Base-by-base conservation (phyloP, 306 rosid genomes). In the Cucurbita maxima region DNA sequence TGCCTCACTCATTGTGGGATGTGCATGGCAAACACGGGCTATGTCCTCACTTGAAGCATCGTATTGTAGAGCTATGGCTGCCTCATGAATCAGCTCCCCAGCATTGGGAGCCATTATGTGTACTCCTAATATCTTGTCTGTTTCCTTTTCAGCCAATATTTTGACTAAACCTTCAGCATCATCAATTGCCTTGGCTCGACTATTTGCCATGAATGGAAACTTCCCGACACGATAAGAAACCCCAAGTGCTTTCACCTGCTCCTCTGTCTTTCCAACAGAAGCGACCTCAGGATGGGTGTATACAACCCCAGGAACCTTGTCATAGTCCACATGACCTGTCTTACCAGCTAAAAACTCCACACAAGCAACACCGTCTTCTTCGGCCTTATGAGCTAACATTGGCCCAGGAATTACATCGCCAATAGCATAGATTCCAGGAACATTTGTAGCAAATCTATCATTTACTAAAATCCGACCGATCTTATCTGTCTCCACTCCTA, bases 371-470 rank as follows among this genome's bases (percentile, higher is more conserved):
- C 99, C 99, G 67, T 95, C 99, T 84, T 95, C 97, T 82, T 95
- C 99, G 6, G 99, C 99, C 84, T 95, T 95, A 85, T 95, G 99
- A 58, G 99, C 99, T 58, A 95, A 82, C 99, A 95, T 91, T 7
- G 99, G 99, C 50, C 99, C 99, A 0, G 99, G 97, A 83, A 95
- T 95, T 22, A 95, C 96, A 61, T 95, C 99, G 15, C 99, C 99
- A 25, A 95, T 95, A 74, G 99, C 99, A 81, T 57, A 82, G 60
- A 95, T 94, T 63, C 97, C 88, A 7, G 88, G 55, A 16, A 95
- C 97, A 80, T 88, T 95, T 52, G 97, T 77, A 52, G 81, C 63
- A 68, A 95, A 95, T 79, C 91, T 84, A 74, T 88, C 96, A 48
- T 95, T 85, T 7, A 95, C 99, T 76, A 83, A 58, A 84, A 95